Percentiles rank a stretch among this genome's conserved stretches.
Conservation (phyloP, 208 protist species). For the Trypanosoma boissoni region DNA sequence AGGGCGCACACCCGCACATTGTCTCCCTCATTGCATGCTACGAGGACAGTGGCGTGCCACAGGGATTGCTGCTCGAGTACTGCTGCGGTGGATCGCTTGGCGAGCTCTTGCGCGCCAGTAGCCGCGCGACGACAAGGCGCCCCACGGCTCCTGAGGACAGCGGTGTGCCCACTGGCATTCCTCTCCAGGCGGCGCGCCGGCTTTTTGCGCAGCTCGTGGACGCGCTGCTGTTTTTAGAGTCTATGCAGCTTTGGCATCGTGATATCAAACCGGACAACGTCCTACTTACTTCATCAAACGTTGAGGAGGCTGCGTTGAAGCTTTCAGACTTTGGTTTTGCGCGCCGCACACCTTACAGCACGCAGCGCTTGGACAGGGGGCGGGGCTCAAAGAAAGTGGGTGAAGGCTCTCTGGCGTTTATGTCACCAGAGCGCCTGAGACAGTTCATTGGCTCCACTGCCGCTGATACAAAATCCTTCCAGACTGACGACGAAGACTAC, state of each 20-base stretch:
- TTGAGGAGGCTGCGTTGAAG: not conserved
- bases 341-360: slow-evolving; percentile 7
- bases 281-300: slow-evolving; percentile 19
- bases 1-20: slow-evolving; percentile 10
- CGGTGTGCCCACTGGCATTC: not conserved
- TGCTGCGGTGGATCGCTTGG: slow-evolving; percentile 17
- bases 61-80: slow-evolving; percentile 10
- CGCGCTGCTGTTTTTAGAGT: slow-evolving; percentile 16
- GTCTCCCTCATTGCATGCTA: slow-evolving; percentile 11
- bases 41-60: not conserved
- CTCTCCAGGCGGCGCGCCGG: not conserved
- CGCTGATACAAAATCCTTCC: no score
- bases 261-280: slow-evolving; percentile 64
- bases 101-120: not conserved
- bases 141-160: not conserved
- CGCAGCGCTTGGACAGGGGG: not conserved
- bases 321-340: slow-evolving; percentile 22
- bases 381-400: not conserved
- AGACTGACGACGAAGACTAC: no score
- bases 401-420: slow-evolving; percentile 20
- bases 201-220: slow-evolving; percentile 14
- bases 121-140: not conserved
- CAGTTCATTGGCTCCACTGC: not conserved
- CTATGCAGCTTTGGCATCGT: slow-evolving; percentile 33
- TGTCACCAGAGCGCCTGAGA: slow-evolving; percentile 17